Conservation (phyloP, 2,329 filamentous ascomycete genomes). For the Ophiostoma triangulosporum region DNA sequence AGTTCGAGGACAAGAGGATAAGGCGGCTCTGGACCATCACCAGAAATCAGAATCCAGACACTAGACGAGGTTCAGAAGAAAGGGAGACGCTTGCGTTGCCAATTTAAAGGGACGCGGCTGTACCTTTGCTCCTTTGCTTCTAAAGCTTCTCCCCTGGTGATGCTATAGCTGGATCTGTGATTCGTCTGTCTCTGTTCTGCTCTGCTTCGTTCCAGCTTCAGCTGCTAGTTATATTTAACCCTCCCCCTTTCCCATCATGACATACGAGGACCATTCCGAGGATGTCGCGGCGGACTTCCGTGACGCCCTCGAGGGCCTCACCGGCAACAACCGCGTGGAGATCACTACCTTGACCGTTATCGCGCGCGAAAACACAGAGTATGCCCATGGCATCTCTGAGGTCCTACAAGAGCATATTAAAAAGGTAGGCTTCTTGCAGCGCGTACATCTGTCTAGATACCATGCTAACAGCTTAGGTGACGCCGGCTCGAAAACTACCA, state of each 20-base stretch:
- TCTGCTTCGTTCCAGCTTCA: background rate
- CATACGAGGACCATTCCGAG: constrained; percentile 44
- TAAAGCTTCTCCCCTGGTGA: background rate
- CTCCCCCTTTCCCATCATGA: constrained; percentile 23
- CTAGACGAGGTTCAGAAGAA: background rate
- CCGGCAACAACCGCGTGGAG: constrained; percentile 81
- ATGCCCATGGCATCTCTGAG: constrained; percentile 84
- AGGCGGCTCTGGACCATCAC: background rate
- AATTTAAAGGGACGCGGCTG: background rate
- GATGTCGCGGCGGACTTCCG: constrained; percentile 94
- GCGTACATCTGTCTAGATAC: background rate
- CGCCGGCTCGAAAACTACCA: constrained; percentile 78
- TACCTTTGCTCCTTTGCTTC: background rate
- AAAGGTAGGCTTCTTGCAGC: constrained; percentile 61
- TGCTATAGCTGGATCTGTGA: background rate
- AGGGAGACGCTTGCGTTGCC: background rate
- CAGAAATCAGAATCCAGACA: background rate
- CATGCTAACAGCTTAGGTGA: constrained; percentile 44
- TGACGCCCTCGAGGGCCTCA: constrained; percentile 82
- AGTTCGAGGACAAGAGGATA: background rate
- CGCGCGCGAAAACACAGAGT: constrained; percentile 91
- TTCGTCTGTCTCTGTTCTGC: background rate
- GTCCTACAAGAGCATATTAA: constrained; percentile 88
- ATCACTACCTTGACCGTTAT: constrained; percentile 97
- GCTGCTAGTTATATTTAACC: background rate